phyloP scores from a whole-genome alignment of 169 alveolate genomes.

The Plasmodium berghei region DNA sequence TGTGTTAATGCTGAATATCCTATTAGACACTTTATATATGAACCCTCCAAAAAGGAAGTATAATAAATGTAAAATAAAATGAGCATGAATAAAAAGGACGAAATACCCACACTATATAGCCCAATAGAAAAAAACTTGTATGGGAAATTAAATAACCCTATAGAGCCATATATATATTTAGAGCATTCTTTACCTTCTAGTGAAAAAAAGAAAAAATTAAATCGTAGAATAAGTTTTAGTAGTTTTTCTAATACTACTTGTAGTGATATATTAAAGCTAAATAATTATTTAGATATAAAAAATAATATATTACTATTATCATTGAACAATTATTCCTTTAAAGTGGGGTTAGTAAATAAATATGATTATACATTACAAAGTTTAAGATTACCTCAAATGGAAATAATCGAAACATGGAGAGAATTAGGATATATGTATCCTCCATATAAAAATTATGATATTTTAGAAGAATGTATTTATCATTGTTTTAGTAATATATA shows the following conservation, averaged over 20 bases:
- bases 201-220: constrained; percentile 32
- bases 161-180: constrained; percentile 37
- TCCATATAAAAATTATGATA: constrained; percentile 70
- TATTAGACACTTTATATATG: no score
- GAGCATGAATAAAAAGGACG: constrained; percentile 1
- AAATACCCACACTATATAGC: constrained; percentile 4
- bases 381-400: constrained; percentile 68
- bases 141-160: constrained; percentile 55
- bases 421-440: constrained; percentile 51
- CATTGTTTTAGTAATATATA: constrained; percentile 62
- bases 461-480: constrained; percentile 59
- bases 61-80: background rate
- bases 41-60: no score
- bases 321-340: constrained; percentile 55
- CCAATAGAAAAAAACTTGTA: constrained; percentile 60
- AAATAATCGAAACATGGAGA: constrained; percentile 66
- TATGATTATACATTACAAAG: constrained; percentile 61
- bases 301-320: constrained; percentile 52
- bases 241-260: constrained; percentile 75
- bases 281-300: constrained; percentile 36
- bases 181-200: constrained; percentile 17
- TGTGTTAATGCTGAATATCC: no score
- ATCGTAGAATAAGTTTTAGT: constrained; percentile 47
- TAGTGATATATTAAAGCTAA: constrained; percentile 70
- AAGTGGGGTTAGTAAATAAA: constrained; percentile 61